Base-by-base conservation (phyloP, 306 rosid genomes). In the Hippophae tibetana region DNA sequence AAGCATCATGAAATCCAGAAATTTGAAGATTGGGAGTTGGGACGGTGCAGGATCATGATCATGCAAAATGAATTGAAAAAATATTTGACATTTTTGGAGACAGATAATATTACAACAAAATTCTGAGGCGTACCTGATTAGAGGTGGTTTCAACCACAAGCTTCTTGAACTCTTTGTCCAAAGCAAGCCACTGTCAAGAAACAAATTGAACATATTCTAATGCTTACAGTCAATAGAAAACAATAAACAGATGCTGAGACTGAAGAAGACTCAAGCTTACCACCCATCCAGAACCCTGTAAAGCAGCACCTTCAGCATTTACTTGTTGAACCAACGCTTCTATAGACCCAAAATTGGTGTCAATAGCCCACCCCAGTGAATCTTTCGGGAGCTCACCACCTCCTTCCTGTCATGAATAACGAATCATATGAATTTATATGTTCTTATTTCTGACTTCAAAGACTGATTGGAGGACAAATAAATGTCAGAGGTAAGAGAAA, bases 201-300 rank as follows among this genome's bases (percentile, higher is more conserved):
- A 78, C 57, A 41, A 58, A 11, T 57, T 61, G 54, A 61, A 50
- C 14, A 68, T 48, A 57, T 59, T 53, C 43, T 11, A 26, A 59
- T 61, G 8, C 11, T 64, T 58, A 58, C 52, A 56, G 12, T 51
- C 13, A 54, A 47, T 63, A 44, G 68, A 62, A 11, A 56, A 50
- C 46, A 64, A 46, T 53, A 74, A 26, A 47, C 11, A 38, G 57
- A 43, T 45, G 45, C 47, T 5, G 47, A 49, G 43, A 67, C 49
- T 63, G 43, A 61, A 65, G 31, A 72, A 75, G 44, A 45, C 13
- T 70, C 66, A 61, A 50, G 72, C 87, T 65, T 79, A 93, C 99
- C 94, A 89, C 99, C 99, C 99, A 93, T 79, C 99, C 99, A 42
- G 99, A 93, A 23, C 99, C 99, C 79, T 93, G 99, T 46, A 93